phyloP scores from a whole-genome alignment of 2,329 filamentous ascomycete species.

The Elsinoe fawcettii region DNA sequence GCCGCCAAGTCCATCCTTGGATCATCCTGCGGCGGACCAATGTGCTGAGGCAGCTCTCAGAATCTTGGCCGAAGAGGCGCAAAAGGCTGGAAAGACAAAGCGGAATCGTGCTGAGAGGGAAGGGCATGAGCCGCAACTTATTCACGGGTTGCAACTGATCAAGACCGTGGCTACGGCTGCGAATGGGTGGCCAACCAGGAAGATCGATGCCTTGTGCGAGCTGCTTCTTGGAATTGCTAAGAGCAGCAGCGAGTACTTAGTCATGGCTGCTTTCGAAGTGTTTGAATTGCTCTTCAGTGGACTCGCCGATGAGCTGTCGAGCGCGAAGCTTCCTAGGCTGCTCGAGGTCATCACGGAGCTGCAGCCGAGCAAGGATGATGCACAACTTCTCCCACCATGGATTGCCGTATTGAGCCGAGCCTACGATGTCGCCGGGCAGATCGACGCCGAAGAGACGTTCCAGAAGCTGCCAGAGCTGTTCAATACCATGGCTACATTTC shows the following conservation, averaged over 20 bases:
- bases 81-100: conserved; percentile 63
- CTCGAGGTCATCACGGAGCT: conserved; percentile 88
- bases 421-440: conserved; percentile 85
- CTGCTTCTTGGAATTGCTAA: conserved; percentile 79
- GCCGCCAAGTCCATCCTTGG: conserved; percentile 82
- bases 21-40: conserved; percentile 93
- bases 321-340: conserved; percentile 78
- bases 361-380: conserved; percentile 85
- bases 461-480: conserved; percentile 82
- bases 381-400: conserved; percentile 90
- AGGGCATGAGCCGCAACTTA: conserved; percentile 64
- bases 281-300: conserved; percentile 95
- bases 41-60: conserved; percentile 85
- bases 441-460: conserved; percentile 86
- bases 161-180: conserved; percentile 82
- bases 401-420: conserved; percentile 90
- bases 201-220: conserved; percentile 88
- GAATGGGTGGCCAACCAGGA: conserved; percentile 92
- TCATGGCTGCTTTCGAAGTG: conserved; percentile 91
- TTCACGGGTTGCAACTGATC: conserved; percentile 85
- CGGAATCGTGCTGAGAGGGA: conserved; percentile 48
- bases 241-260: conserved; percentile 89
- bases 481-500: conserved; percentile 67
- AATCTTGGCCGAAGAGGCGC: conserved; percentile 68
- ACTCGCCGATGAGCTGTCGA: conserved; percentile 80